Evolutionary conservation across 306 rosid species (phyloP).

Genomic region (Adenanthera pavonina): DNA sequence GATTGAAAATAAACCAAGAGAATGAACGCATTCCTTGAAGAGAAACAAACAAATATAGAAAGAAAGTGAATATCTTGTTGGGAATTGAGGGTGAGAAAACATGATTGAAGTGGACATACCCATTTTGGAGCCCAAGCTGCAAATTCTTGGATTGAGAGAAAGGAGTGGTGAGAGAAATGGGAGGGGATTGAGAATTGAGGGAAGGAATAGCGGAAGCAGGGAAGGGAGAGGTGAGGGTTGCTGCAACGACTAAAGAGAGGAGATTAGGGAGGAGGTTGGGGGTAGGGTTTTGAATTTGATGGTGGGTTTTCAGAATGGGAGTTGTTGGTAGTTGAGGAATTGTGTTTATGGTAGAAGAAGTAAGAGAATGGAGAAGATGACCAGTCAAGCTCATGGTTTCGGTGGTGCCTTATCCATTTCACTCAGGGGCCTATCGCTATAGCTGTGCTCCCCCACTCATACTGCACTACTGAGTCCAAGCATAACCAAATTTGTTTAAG

Average conservation of each 20-base stretch:
- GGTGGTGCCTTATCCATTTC: slow-evolving; percentile 35
- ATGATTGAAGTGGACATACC: slow-evolving; percentile 48
- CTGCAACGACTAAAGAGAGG: slow-evolving; percentile 67
- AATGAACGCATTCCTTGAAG: not conserved
- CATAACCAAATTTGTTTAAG: too few species aligned
- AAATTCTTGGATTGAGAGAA: slow-evolving; percentile 82
- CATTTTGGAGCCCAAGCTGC: slow-evolving; percentile 74
- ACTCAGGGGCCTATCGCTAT: not conserved
- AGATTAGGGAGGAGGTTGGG: slow-evolving; percentile 57
- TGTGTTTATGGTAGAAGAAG: slow-evolving; percentile 38
- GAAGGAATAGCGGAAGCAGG: slow-evolving; percentile 80
- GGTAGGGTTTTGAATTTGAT: slow-evolving; percentile 35
- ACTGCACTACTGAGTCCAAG: too few species aligned
- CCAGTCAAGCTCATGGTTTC: slow-evolving; percentile 54
- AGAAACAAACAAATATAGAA: not conserved
- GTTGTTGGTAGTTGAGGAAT: slow-evolving; percentile 28
- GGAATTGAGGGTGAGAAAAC: not conserved
- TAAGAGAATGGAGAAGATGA: slow-evolving; percentile 44
- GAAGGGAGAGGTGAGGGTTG: slow-evolving; percentile 67
- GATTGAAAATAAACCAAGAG: not conserved
- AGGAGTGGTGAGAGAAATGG: slow-evolving; percentile 79
- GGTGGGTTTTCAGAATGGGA: slow-evolving; percentile 45
- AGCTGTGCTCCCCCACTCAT: too few species aligned
- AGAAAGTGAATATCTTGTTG: not conserved
- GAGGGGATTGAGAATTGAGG: slow-evolving; percentile 60